Evolutionary conservation across 2,329 filamentous ascomycete species (phyloP), one percentile per base, ranked within the genome.

Genomic region (Pseudogymnoascus sp.): DNA sequence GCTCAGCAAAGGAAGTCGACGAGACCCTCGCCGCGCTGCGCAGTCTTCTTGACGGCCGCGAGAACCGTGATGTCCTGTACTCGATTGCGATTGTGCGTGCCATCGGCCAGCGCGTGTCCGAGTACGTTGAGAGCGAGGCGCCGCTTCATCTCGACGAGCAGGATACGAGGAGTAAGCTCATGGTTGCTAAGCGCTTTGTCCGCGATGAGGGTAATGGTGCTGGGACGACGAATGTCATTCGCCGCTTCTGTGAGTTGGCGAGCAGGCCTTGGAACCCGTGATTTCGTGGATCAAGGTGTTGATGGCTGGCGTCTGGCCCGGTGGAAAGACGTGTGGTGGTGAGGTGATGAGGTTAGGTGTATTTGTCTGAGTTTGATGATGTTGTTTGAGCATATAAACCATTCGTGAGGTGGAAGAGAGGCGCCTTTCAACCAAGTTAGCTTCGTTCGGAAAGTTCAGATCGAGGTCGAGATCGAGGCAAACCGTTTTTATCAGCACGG

Each of bases 1-100:
- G 76, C 33, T 76, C 81, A 5, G 77, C 75, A 63, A 84, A 80
- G 67, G 79, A 82, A 61, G 83, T 90, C 36, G 87, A 92, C 60
- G 81, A 85, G 27, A 82, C 84, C 1, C 77, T 96, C 31, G 74
- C 74, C 4, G 80, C 81, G 60, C 83, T 91, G 73, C 86, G 90
- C 33, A 81, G 81, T 62, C 79, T 93, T 21, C 80, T 96, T 10
- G 88, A 91, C 67, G 88, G 88, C 58, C 83, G 87, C 25, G 92
- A 97, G 75, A 94, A 93, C 69, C 86, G 92, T 60, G 92, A 97
- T 72, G 87, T 96, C 15, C 83, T 97, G 62, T 96, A 96, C 75
- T 94, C 90, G 0, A 87, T 96, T 66, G 90, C 89, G 7, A 84
- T 96, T 61, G 86, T 89, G 13, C 86, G 91, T 27, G 85, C 92